Evolutionary conservation across 2,329 filamentous ascomycete genomes (phyloP), one percentile per base, ranked within the genome.

Genomic region (Falciphora oryzae): DNA sequence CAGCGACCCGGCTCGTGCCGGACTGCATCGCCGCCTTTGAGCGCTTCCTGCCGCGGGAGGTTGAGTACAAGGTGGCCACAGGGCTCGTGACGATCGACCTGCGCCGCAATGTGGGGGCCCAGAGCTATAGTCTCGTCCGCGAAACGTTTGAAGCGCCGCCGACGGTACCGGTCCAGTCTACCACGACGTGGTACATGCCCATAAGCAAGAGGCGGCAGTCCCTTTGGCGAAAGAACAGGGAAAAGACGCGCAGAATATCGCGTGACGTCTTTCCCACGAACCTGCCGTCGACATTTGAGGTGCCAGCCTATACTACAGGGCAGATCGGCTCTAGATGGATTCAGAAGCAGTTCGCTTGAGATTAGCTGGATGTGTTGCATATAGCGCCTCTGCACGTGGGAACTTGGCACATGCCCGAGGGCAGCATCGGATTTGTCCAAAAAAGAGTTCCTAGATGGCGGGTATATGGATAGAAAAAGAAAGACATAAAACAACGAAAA

Each of bases 11-110:
- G 22, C 65, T 73, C 1, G 68, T 83, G 3, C 83, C 82, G 1
- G 70, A 73, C 10, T 69, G 81, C 35, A 67, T 84, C n/a, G 70
- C 74, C 60, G 80, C 83, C 69, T 85, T 83, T 74, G 71, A 71
- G 16, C 74, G 76, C 57, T 82, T 84, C 65, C 64, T 85, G 10
- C 78, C 78, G 0, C 72, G 73, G 28, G 67, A 68, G 2, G 67
- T 78, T 13, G 61, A 64, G 32, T 81, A 81, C 66, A 70, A 67
- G 38, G 77, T 74, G 0, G 66, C 70, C 1, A 73, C 72, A 0
- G 81, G 81, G 1, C 64, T 70, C n/a, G 73, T 85, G 13, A 50
- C 73, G 3, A 73, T 83, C 29, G 1, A 70, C 67, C 72, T 74
- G 53, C 18, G 8, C 22, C 44, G 44, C 7, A 22, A 10, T 8